A percentile compares a stretch with the other conserved stretches of the same genome.
Evolutionary conservation across 164 flowering plant genomes (phyloP).

Genomic region (Stephania japonica): DNA sequence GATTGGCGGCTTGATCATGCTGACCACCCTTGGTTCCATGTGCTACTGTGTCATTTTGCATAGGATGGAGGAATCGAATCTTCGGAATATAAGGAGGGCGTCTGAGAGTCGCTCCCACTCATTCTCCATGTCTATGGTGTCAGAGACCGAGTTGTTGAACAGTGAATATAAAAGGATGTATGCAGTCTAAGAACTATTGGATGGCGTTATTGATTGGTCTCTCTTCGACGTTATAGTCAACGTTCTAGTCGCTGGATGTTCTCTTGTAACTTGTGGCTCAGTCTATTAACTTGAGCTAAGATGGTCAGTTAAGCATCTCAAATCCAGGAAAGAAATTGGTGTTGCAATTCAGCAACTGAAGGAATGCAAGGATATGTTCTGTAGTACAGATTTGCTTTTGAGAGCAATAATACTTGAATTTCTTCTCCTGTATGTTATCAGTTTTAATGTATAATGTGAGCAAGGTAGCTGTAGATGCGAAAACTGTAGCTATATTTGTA

Average conservation of each 20-base stretch:
- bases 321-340: neutral
- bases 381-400: neutral
- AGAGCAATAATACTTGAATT: neutral
- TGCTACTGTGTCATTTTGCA: slow-evolving; percentile 69
- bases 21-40: slow-evolving; percentile 82
- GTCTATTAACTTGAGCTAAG: slow-evolving; percentile 7
- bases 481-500: no score
- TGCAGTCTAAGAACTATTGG: slow-evolving; percentile 45
- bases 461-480: neutral
- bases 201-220: neutral
- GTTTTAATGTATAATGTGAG: neutral
- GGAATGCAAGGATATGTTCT: neutral
- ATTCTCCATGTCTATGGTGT: slow-evolving; percentile 48
- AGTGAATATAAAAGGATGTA: slow-evolving; percentile 75
- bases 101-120: slow-evolving; percentile 59
- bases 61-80: slow-evolving; percentile 58
- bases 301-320: neutral
- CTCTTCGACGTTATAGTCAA: neutral
- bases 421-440: neutral
- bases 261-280: neutral
- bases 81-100: slow-evolving; percentile 54
- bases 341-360: neutral
- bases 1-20: slow-evolving; percentile 71
- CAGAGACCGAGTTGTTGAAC: slow-evolving; percentile 64
- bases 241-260: neutral